These are phyloP conservation scores for Colletotrichum siamense DNA, from an alignment of 2,329 filamentous ascomycete species.

Conservation along the genomic window DNA sequence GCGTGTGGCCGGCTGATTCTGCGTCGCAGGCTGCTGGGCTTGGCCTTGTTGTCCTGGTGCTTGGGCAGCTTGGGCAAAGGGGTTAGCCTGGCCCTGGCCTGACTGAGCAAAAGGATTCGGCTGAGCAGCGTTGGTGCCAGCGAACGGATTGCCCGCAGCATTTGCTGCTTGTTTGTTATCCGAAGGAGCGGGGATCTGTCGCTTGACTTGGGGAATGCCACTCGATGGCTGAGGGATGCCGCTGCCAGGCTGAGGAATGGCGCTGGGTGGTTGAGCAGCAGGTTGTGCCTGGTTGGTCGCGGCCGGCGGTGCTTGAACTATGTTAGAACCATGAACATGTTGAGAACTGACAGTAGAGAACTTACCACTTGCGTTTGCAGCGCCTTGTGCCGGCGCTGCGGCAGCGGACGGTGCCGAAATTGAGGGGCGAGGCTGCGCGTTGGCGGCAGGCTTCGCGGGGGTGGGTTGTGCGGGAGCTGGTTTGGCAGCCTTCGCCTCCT, in stretches of 20 bases:
- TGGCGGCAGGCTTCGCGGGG: conserved; percentile 17
- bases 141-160: conserved; percentile 14
- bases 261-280: not conserved
- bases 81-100: conserved; percentile 7
- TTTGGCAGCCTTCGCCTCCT: conserved; percentile 67
- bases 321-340: not conserved
- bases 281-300: not conserved
- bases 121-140: not conserved
- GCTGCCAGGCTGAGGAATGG: not conserved
- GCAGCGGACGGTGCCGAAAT: not conserved
- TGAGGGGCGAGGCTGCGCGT: conserved; percentile 16
- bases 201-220: conserved; percentile 13
- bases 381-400: conserved; percentile 17
- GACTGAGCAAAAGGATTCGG: conserved; percentile 4
- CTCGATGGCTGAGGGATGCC: conserved; percentile 4
- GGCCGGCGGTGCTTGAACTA: not conserved
- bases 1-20: conserved; percentile 8
- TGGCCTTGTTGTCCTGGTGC: conserved; percentile 9
- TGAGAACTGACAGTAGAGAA: conserved; percentile 13
- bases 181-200: not conserved
- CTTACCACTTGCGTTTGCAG: conserved; percentile 21
- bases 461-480: conserved; percentile 23
- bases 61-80: conserved; percentile 6
- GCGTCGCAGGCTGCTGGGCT: not conserved
- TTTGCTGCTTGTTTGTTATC: not conserved